Evolutionary conservation across 345 rosid genomes (phyloP).

Genomic region (Eucalyptus regnans): DNA sequence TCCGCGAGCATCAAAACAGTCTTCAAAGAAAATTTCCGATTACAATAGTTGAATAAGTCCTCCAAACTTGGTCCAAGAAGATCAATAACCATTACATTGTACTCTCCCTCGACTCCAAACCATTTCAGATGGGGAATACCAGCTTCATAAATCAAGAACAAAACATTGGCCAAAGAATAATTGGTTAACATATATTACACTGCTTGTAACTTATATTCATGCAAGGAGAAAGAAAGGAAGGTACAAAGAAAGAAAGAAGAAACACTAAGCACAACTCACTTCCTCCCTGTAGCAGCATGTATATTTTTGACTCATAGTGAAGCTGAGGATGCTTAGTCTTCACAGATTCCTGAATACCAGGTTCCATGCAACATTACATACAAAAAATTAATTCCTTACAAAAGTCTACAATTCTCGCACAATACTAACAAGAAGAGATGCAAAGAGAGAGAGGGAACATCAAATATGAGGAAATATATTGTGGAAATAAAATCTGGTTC

Average conservation of each 20-base stretch:
- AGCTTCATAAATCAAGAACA: slow-evolving; percentile 22
- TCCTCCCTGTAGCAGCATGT: slow-evolving; percentile 91
- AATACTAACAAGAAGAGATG: not conserved
- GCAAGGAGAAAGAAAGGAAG: not conserved
- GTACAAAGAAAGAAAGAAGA: not conserved
- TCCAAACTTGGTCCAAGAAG: slow-evolving; percentile 95
- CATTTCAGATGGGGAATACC: slow-evolving; percentile 90
- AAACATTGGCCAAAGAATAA: not conserved
- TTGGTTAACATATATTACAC: not conserved
- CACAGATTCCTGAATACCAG: slow-evolving; percentile 50
- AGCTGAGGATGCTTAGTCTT: slow-evolving; percentile 92
- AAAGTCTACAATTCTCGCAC: not conserved
- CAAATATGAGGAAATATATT: not conserved
- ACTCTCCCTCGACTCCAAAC: slow-evolving; percentile 86
- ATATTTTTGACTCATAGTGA: slow-evolving; percentile 79
- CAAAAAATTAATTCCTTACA: not conserved
- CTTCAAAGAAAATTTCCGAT: slow-evolving; percentile 63
- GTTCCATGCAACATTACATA: not conserved
- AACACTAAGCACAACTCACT: slow-evolving; percentile 35
- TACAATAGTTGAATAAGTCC: slow-evolving; percentile 82
- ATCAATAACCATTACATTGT: slow-evolving; percentile 83
- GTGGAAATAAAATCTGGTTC: not conserved
- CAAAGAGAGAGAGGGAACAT: not conserved
- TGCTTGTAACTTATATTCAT: not conserved
- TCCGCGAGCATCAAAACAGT: slow-evolving; percentile 92